A percentile compares a stretch with the other conserved stretches of the same genome.
Evolutionary conservation across 164 flowering plant genomes (phyloP).

Genomic region (Amborella trichopoda): DNA sequence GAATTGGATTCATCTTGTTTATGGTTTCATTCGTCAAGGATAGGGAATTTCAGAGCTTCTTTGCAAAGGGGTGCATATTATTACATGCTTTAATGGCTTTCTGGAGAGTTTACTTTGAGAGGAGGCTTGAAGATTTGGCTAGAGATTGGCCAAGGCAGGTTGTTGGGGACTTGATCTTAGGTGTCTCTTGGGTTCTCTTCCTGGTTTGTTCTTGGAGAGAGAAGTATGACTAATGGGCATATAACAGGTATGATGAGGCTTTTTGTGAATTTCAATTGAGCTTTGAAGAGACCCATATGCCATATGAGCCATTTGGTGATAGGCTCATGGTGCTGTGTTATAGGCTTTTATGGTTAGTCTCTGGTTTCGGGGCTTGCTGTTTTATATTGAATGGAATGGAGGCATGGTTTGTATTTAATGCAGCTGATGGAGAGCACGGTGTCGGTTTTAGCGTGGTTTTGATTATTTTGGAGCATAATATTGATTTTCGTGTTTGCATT

Average conservation of each 20-base stretch:
- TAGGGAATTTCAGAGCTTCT: slow-evolving; percentile 47
- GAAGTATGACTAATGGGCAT: slow-evolving; percentile 44
- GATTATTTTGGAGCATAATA: too few species aligned
- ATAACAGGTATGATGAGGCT: background rate
- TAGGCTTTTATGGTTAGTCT: too few species aligned
- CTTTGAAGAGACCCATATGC: too few species aligned
- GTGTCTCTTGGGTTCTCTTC: slow-evolving; percentile 70
- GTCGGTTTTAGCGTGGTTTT: too few species aligned
- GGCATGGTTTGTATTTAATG: too few species aligned
- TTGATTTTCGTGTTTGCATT: too few species aligned
- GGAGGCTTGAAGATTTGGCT: slow-evolving; percentile 26
- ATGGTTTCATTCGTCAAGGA: slow-evolving; percentile 68
- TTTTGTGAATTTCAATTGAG: background rate
- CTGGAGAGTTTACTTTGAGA: slow-evolving; percentile 70
- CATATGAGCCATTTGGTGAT: too few species aligned
- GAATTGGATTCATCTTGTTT: slow-evolving; percentile 45
- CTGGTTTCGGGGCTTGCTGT: too few species aligned
- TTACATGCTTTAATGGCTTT: slow-evolving; percentile 20
- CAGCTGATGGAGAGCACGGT: too few species aligned
- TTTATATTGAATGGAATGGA: too few species aligned
- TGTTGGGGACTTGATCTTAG: slow-evolving; percentile 51
- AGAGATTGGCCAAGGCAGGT: slow-evolving; percentile 25
- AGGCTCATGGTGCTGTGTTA: too few species aligned
- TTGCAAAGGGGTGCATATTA: slow-evolving; percentile 49
- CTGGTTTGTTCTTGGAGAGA: slow-evolving; percentile 76